Percentiles rank a stretch among this genome's conserved stretches.
Conservation (phyloP, 306 rosid species). For the Rosa chinensis region DNA sequence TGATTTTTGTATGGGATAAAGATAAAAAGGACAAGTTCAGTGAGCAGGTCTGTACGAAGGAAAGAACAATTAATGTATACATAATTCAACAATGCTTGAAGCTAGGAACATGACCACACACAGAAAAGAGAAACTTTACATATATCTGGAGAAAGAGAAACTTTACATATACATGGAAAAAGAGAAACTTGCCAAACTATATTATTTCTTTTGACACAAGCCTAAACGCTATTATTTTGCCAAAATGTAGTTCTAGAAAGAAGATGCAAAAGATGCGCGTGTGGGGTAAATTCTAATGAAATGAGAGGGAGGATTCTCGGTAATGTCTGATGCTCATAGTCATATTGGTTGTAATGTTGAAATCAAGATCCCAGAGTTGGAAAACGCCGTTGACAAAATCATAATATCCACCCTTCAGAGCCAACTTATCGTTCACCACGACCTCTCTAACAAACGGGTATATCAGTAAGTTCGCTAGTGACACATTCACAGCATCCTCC, state of each 20-base stretch:
- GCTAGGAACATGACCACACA: background rate
- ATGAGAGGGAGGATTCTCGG: background rate
- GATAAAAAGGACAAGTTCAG: too few species aligned
- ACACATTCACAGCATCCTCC: slow-evolving; percentile 97
- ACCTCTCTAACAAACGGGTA: slow-evolving; percentile 81
- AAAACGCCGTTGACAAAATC: slow-evolving; percentile 71
- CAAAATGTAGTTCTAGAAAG: background rate
- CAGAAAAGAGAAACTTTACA: background rate
- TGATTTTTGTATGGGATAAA: too few species aligned
- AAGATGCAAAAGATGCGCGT: background rate
- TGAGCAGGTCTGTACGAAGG: too few species aligned
- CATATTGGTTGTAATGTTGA: slow-evolving; percentile 42
- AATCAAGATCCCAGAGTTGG: slow-evolving; percentile 83
- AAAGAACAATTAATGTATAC: too few species aligned
- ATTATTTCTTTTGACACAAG: slow-evolving; percentile 3
- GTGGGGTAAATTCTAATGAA: background rate
- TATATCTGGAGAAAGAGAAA: background rate
- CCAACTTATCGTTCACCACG: slow-evolving; percentile 47
- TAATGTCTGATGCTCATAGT: slow-evolving; percentile 19
- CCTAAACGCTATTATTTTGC: slow-evolving; percentile 9
- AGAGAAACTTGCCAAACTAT: background rate
- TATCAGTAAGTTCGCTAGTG: slow-evolving; percentile 75
- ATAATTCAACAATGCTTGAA: background rate
- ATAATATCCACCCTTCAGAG: slow-evolving; percentile 82
- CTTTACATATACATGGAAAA: background rate